Evolutionary conservation across 306 rosid genomes (phyloP), one percentile per base, ranked within the genome.

Genomic region (Lupinus albus): DNA sequence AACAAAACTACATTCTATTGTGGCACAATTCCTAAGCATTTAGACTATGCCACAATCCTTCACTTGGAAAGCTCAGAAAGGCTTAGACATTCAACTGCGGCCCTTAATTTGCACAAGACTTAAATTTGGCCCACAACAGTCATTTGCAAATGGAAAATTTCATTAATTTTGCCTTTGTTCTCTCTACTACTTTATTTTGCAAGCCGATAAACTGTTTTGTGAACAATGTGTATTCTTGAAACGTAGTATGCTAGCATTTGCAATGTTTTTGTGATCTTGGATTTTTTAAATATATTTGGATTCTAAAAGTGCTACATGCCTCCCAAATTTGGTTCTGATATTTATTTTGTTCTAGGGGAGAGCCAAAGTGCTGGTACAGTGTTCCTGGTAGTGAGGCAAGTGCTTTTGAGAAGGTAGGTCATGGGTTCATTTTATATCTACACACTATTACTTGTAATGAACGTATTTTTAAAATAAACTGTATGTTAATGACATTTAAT

Each of bases 361-460:
- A 93, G 85, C 89, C 98, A 71, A 93, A 93, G 79, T 93, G 95
- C 76, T 93, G 98, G 98, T 93, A 93, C 81, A 93, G 98, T 62
- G 85, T 93, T 71, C 98, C 98, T 79, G 98, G 98, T 72, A 80
- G 78, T 79, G 85, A 88, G 79, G 95, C 97, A 30, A 48, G 46
- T 76, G 88, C 96, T 52, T 93, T 93, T 79, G 98, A 93, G 80
- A 83, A 93, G 95, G 98, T 92, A 80, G 70, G 49, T 59, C 17
- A 21, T 35, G 63, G 61, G 15, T 69, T 68, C 68, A 56, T 67
- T 28, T 71, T 73, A 5, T 54, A 36, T 25, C 28, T 25, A 25
- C 28, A 25, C 28, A 14, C 12, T 69, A 7, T 38, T 56, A 56
- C 49, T 57, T 8, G 8, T 28, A 12, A 25, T 46, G 28, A 25